These are phyloP conservation scores for Globisporangium iwayamae DNA, from an alignment of 352 stramenopile species.

Conservation along the genomic window DNA sequence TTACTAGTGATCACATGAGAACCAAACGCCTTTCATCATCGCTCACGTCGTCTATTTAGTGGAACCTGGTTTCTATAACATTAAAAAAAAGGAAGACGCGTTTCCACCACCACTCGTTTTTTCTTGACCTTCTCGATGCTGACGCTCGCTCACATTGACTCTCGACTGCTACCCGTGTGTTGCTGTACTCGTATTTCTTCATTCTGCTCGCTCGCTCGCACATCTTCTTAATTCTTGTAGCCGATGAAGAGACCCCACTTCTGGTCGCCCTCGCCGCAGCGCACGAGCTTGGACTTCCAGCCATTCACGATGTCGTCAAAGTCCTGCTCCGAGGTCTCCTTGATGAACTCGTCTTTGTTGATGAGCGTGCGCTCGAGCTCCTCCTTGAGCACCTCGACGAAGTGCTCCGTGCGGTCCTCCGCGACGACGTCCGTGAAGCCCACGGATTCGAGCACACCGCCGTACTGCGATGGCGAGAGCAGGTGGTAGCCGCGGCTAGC, in stretches of 20 bases:
- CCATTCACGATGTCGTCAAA: conserved; percentile 67
- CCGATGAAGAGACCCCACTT: conserved; percentile 78
- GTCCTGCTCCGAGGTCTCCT: conserved; percentile 61
- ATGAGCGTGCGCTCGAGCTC: conserved; percentile 52
- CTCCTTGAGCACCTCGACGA: conserved; percentile 59
- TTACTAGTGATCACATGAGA: not conserved
- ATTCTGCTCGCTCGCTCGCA: not conserved
- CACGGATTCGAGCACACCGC: conserved; percentile 38
- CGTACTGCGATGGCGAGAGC: conserved; percentile 58
- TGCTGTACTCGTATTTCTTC: not conserved
- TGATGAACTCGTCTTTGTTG: conserved; percentile 63
- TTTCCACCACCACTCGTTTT: not conserved
- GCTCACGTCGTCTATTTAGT: conserved; percentile 1
- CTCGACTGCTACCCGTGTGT: not conserved
- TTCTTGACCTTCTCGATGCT: not conserved
- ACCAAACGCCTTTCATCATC: not conserved
- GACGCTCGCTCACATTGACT: not conserved
- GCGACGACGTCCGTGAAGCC: conserved; percentile 53
- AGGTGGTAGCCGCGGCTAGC: conserved; percentile 62
- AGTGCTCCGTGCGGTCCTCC: conserved; percentile 67
- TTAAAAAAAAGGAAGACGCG: not conserved
- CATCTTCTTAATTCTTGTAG: conserved; percentile 35
- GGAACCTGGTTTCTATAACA: conserved; percentile 6
- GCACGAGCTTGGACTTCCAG: conserved; percentile 65
- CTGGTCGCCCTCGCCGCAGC: conserved; percentile 63